Percentiles rank a stretch among this genome's conserved stretches.
Conservation (phyloP, 192 early-diverging fungal species). For the Paraglomus brasilianum region DNA sequence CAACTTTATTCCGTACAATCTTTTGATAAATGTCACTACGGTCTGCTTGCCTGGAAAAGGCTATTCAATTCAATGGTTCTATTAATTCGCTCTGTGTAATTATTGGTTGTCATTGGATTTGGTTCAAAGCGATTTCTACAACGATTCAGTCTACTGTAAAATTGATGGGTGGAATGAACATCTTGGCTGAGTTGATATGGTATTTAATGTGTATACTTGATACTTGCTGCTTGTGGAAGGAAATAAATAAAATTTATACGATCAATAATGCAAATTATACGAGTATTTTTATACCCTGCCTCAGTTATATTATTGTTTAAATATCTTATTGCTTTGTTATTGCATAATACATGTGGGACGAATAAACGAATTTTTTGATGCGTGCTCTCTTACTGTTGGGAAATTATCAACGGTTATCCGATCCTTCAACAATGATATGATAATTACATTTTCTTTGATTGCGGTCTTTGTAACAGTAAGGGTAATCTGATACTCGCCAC, state of each 20-base stretch:
- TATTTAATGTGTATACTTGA: not conserved
- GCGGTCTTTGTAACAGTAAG: too few relatives aligned
- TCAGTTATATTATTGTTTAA: too few relatives aligned
- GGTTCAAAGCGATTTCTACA: not conserved
- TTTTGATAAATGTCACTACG: conserved; percentile 5
- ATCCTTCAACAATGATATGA: conserved; percentile 13
- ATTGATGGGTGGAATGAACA: not conserved
- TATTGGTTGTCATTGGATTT: conserved; percentile 3
- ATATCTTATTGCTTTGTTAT: too few relatives aligned
- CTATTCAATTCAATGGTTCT: conserved; percentile 18
- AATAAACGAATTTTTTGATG: conserved; percentile 8
- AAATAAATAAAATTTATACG: conserved; percentile 6
- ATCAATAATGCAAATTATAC: too few relatives aligned
- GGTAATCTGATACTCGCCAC: too few relatives aligned
- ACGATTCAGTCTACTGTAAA: not conserved
- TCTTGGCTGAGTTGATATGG: conserved; percentile 18
- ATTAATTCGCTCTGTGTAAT: conserved; percentile 14
- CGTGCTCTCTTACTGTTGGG: conserved; percentile 16
- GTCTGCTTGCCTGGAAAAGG: not conserved
- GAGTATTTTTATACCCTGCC: too few relatives aligned
- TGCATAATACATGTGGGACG: too few relatives aligned
- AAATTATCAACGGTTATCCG: conserved; percentile 3
- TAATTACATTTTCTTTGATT: not conserved
- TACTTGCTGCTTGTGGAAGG: not conserved
- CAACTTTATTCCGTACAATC: conserved; percentile 6